Conservation (phyloP, 306 rosid genomes). For the Vigna mungo region DNA sequence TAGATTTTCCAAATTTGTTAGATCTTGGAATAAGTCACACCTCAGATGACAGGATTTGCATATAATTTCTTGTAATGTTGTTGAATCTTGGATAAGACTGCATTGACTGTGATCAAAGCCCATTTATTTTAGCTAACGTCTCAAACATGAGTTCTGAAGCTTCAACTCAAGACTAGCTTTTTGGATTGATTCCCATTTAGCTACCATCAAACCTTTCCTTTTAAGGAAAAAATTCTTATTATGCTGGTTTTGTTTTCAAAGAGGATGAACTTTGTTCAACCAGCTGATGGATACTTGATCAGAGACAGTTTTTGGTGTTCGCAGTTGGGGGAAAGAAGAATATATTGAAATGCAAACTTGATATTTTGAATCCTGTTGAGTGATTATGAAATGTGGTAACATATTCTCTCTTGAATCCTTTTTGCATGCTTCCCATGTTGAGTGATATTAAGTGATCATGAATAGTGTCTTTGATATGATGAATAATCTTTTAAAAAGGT, state of each 20-base stretch:
- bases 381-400: conserved; percentile 8
- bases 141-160: no score
- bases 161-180: no score
- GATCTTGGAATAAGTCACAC: no score
- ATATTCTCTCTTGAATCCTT: conserved; percentile 4
- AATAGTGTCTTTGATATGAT: not conserved
- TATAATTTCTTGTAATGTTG: no score
- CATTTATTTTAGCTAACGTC: no score
- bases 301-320: conserved; percentile 26
- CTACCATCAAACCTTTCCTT: not conserved
- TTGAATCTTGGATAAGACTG: no score
- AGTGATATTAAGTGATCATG: conserved; percentile 17
- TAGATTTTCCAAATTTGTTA: no score
- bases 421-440: conserved; percentile 22
- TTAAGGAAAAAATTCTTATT: not conserved
- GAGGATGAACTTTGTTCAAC: conserved; percentile 6
- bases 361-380: conserved; percentile 26
- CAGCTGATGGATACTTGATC: conserved; percentile 14
- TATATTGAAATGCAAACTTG: conserved; percentile 16
- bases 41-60: no score
- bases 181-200: conserved; percentile 4
- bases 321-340: conserved; percentile 9
- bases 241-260: conserved; percentile 25
- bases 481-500: not conserved
- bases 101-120: no score